Evolutionary conservation across 768 basidiomycete genomes (phyloP), one percentile per base, ranked within the genome.

Genomic region (Mycena maculata): DNA sequence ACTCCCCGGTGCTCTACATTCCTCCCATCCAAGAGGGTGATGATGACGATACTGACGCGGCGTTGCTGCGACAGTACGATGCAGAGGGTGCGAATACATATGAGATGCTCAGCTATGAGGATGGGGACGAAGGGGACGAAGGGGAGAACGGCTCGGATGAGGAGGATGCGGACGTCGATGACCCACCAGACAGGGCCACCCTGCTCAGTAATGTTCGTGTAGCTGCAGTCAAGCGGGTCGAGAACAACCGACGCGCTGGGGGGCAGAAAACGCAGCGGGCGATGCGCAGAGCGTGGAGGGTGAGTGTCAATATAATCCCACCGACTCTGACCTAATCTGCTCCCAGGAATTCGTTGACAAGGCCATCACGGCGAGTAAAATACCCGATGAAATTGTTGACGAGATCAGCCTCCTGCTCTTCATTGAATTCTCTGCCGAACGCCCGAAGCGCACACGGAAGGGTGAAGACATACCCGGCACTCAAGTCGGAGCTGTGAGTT

Each of bases 341-440:
- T 49, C 3, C 12, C 23, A 69, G 69, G 58, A 30, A n/a, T 71
- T 66, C 25, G 23, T 30, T 1, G 30, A 39, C 16, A 54, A 55
- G 20, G 61, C 68, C 20, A 38, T 45, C 1, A 30, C n/a, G 13
- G 18, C 31, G 7, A 31, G 62, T 9, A 28, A 64, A 30, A 57
- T 74, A 10, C 22, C 10, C 8, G 68, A 75, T 47, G 33, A 53
- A 4, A 74, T 72, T 2, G 70, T 75, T 27, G 73, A 75, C 25
- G 67, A 74, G 52, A 73, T 71, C 48, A 50, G 65, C 0, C 49
- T 72, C 0, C 50, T 75, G 12, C 39, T 74, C 0, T 74, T 42
- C 47, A 63, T 72, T n/a, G 25, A 65, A 4, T 74, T 60, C 30
- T 67, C 27, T 9, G 71, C 58, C 2, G 63, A 70, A 18, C 70